phyloP scores from a whole-genome alignment of 2,329 filamentous ascomycete genomes.

The Corinectria fuckeliana region DNA sequence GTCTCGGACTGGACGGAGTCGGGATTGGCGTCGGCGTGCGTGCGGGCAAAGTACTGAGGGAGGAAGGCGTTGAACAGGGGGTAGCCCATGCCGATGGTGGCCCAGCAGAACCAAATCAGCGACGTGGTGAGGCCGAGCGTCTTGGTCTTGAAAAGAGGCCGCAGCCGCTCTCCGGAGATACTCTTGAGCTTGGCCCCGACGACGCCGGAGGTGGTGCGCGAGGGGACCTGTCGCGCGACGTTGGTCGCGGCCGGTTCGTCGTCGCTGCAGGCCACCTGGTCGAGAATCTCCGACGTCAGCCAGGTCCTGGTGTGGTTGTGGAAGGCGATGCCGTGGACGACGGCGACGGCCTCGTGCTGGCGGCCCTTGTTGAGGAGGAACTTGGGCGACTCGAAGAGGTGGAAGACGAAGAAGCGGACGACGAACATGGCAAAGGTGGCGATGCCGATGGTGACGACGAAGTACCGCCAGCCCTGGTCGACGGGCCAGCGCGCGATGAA shows the following conservation, averaged over 20 bases:
- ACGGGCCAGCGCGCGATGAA: conserved; percentile 73
- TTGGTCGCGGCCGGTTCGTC: conserved; percentile 39
- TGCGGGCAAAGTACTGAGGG: conserved; percentile 77
- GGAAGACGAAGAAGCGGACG: conserved; percentile 79
- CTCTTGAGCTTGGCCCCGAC: conserved; percentile 66
- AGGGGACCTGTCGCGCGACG: conserved; percentile 18
- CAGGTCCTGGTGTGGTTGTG: conserved; percentile 74
- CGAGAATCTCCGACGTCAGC: conserved; percentile 74
- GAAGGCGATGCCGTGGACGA: conserved; percentile 78
- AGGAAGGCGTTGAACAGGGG: conserved; percentile 90
- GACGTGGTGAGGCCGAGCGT: conserved; percentile 58
- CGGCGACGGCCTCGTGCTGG: conserved; percentile 79
- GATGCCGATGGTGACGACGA: conserved; percentile 73
- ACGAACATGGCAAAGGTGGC: conserved; percentile 80
- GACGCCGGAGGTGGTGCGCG: conserved; percentile 45
- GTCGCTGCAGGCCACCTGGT: conserved; percentile 58
- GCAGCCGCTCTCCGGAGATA: conserved; percentile 72
- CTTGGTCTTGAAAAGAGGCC: conserved; percentile 66
- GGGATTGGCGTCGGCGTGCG: conserved; percentile 50
- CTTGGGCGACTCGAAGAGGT: conserved; percentile 85
- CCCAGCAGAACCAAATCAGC: conserved; percentile 81
- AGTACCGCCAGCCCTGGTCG: conserved; percentile 78
- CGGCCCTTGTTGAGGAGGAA: conserved; percentile 79
- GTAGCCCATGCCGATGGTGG: conserved; percentile 84
- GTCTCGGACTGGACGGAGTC: conserved; percentile 40